Base-by-base conservation (phyloP, 1,284 basidiomycete species). In the Fistulina hepatica region DNA sequence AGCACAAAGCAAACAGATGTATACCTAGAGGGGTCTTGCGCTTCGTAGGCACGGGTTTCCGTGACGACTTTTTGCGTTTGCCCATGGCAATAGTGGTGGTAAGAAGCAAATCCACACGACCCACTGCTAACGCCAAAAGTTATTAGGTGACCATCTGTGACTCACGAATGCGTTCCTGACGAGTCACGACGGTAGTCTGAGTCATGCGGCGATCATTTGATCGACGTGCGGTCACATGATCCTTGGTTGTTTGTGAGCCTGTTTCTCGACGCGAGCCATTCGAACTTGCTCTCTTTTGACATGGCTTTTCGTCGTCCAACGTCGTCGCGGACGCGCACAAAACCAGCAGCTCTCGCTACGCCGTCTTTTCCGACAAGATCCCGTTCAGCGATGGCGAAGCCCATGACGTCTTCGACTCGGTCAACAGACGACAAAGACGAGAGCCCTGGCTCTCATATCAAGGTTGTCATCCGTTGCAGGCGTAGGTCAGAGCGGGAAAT, bases 401-500 rank as follows among this genome's bases (percentile, higher is more conserved):
- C 58, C n/a, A 10, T 31, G 4, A 39, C 50, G 2, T 48, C 54
- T 21, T 47, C 56, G 5, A 48, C 52, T 28, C 55, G 52, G 34
- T 43, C 50, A 17, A 39, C 25, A 6, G 55, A 58, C 21, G 57
- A 56, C 34, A 25, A 38, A 34, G 27, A 36, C 38, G 70, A 69
- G 21, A 71, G 70, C 16, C 45, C 59, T 2, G 81, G 80, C 52
- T 72, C 71, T 2, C 86, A 92, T 52, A 95, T 97, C 16, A 79
- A 89, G 55, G 91, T 97, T n/a, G 85, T 91, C 9, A 76, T 95
- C 33, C 74, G 91, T 17, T 93, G 85, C 56, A 71, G 91, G 54
- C 75, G 72, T 44, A 71, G 74, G 31, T 91, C 88, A 1, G 84
- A 88, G 37, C 73, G 80, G 42, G 91, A 95, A 57, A 70, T 88